Percentiles rank a stretch among this genome's conserved stretches.
Evolutionary conservation across 2,329 filamentous ascomycete species (phyloP).

Genomic region (Endoconidiophora polonica): DNA sequence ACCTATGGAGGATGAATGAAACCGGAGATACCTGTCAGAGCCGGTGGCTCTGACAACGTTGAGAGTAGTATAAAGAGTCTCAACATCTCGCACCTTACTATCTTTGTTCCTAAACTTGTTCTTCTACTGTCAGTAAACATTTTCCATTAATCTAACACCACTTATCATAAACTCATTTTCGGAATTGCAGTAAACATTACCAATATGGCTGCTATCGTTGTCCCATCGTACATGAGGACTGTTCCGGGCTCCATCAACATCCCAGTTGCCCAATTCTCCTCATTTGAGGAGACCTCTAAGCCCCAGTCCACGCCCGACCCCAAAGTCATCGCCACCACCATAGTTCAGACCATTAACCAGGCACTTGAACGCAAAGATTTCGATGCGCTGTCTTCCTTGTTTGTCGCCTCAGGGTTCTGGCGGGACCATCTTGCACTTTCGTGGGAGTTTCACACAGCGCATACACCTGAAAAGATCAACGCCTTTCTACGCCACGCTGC

Average conservation of each 20-base stretch:
- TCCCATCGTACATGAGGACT: conserved; percentile 18
- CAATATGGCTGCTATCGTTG: conserved; percentile 2
- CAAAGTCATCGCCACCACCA: conserved; percentile 22
- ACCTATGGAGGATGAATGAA: no score
- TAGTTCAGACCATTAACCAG: conserved; percentile 26
- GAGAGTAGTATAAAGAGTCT: neutral
- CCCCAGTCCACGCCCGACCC: conserved; percentile 16
- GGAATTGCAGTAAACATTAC: neutral
- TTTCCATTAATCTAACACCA: neutral
- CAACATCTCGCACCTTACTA: neutral
- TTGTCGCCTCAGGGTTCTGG: conserved; percentile 34
- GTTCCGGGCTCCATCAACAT: conserved; percentile 39
- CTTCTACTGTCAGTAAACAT: neutral
- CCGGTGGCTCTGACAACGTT: no score
- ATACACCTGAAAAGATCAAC: conserved; percentile 25
- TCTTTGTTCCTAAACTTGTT: neutral
- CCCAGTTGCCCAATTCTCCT: conserved; percentile 24
- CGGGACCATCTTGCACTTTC: conserved; percentile 39
- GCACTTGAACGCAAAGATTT: conserved; percentile 23
- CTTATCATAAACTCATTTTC: neutral
- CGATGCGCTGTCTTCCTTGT: conserved; percentile 21
- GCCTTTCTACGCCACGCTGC: conserved; percentile 22
- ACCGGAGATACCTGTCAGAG: no score
- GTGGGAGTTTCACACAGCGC: conserved; percentile 37
- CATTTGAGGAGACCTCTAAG: neutral